Conservation (phyloP, 441 rosid species). For the Euphorbia schlechtendalii region DNA sequence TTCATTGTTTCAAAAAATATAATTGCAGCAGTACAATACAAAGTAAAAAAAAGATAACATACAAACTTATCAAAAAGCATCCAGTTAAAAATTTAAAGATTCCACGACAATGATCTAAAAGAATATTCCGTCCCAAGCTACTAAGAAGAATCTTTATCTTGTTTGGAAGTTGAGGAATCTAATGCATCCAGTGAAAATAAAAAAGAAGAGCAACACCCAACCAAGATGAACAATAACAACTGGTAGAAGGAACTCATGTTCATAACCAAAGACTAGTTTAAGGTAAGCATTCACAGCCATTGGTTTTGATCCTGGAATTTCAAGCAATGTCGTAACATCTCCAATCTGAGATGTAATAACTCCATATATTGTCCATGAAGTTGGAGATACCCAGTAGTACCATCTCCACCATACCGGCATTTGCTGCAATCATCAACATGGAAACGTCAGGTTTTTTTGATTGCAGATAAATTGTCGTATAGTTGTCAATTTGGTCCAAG, state of each 20-base stretch:
- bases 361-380: constrained; percentile 46
- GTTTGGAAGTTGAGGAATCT: constrained; percentile 61
- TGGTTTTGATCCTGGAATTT: constrained; percentile 16
- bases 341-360: constrained; percentile 35
- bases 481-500: too few species aligned
- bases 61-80: background rate
- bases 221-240: constrained; percentile 43
- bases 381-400: too few species aligned
- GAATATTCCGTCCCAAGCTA: background rate
- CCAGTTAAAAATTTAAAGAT: background rate
- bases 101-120: background rate
- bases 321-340: constrained; percentile 13
- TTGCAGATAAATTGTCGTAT: too few species aligned
- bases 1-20: too few species aligned
- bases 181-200: constrained; percentile 51
- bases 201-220: constrained; percentile 43
- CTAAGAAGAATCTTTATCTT: constrained; percentile 22
- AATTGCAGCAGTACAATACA: too few species aligned
- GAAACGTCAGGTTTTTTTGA: too few species aligned
- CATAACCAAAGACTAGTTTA: constrained; percentile 30
- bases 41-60: too few species aligned
- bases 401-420: constrained; percentile 60
- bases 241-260: constrained; percentile 35
- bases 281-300: constrained; percentile 32
- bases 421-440: constrained; percentile 25